Percentiles rank a stretch among this genome's conserved stretches.
These are phyloP conservation scores for Penicillium soppii DNA, from an alignment of 495 filamentous ascomycete genomes.

Conservation along the genomic window DNA sequence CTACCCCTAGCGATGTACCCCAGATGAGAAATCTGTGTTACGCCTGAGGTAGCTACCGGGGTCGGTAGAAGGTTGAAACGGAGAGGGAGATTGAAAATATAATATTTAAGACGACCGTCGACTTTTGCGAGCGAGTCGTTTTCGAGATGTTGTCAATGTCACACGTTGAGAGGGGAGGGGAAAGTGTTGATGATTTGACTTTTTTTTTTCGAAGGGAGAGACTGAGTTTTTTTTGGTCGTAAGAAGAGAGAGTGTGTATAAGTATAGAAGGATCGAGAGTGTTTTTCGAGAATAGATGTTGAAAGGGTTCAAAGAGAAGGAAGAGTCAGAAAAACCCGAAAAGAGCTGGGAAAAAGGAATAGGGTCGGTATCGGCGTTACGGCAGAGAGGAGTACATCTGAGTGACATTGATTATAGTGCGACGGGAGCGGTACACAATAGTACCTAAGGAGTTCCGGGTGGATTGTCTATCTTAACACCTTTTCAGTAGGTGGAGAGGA, in stretches of 20 bases:
- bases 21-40: slow-evolving; percentile 44
- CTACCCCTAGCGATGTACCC: slow-evolving; percentile 47
- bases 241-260: neutral
- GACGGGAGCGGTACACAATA: neutral
- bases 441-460: slow-evolving; percentile 7
- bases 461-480: slow-evolving; percentile 23
- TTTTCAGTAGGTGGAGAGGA: slow-evolving; percentile 23
- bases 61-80: slow-evolving; percentile 16
- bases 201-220: neutral
- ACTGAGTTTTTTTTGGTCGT: neutral
- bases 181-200: neutral
- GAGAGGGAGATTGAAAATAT: slow-evolving; percentile 11
- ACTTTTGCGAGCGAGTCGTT: neutral
- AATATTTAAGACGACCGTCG: slow-evolving; percentile 12
- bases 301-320: slow-evolving; percentile 3
- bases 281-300: neutral
- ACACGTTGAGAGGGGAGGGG: slow-evolving; percentile 5
- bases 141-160: too few relatives aligned
- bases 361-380: slow-evolving; percentile 19
- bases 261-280: neutral
- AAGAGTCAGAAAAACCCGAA: slow-evolving; percentile 11
- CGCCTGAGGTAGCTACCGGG: slow-evolving; percentile 48
- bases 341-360: slow-evolving; percentile 15
- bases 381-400: slow-evolving; percentile 1
- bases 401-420: slow-evolving; percentile 1